Conservation (phyloP, 1,284 basidiomycete species). For the Puccinia novopanici region DNA sequence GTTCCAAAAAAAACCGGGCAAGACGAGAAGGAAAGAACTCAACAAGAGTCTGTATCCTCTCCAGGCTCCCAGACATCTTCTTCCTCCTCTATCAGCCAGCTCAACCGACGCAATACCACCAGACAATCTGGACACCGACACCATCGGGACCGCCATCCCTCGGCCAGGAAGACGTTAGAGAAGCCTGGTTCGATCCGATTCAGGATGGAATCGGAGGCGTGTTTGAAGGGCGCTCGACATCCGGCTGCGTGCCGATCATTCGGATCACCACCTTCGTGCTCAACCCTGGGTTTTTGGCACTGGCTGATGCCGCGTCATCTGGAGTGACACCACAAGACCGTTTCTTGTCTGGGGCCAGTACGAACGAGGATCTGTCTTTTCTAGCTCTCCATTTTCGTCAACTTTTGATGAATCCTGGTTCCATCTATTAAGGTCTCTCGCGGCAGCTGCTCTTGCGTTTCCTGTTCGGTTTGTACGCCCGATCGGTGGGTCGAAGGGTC, state of each 20-base stretch:
- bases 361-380: neutral
- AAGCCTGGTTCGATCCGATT: neutral
- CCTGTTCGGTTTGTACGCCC: neutral
- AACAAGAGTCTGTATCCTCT: slow-evolving; percentile 46
- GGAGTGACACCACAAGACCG: no score
- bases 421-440: neutral
- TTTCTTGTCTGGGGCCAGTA: neutral
- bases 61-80: slow-evolving; percentile 50
- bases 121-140: slow-evolving; percentile 31
- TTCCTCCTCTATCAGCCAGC: slow-evolving; percentile 33
- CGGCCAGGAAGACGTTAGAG: slow-evolving; percentile 25
- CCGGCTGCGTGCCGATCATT: neutral
- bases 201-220: neutral
- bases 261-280: neutral
- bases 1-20: neutral
- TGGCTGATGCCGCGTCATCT: neutral
- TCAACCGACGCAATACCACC: neutral
- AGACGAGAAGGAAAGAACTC: neutral
- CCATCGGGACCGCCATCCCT: slow-evolving; percentile 38
- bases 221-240: slow-evolving; percentile 37
- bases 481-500: neutral
- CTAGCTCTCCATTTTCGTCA: neutral
- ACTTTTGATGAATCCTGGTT: neutral
- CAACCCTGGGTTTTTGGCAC: slow-evolving; percentile 2
- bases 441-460: neutral